A percentile compares a stretch with the other conserved stretches of the same genome.
Evolutionary conservation across 352 stramenopile genomes (phyloP).

Genomic region (Phytophthora constricta): DNA sequence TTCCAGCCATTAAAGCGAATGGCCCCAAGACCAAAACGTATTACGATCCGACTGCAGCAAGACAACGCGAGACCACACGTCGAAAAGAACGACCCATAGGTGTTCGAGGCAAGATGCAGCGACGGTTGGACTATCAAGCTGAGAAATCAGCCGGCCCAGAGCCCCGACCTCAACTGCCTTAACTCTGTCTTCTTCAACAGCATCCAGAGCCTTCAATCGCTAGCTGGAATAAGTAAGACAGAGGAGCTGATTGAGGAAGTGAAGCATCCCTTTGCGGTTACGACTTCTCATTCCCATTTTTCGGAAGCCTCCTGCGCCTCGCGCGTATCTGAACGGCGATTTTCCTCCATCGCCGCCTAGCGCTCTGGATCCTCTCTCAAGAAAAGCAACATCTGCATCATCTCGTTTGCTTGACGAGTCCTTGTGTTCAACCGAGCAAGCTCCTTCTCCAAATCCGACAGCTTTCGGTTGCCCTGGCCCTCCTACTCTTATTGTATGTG

Average conservation of each 20-base stretch:
- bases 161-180: constrained; percentile 10
- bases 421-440: neutral
- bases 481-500: neutral
- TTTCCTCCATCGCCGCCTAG: neutral
- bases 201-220: constrained; percentile 6
- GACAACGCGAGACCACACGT: constrained; percentile 11
- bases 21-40: too few relatives aligned
- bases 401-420: neutral
- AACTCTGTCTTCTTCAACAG: constrained; percentile 6
- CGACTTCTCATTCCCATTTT: neutral
- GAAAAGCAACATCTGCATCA: neutral
- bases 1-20: constrained; percentile 13
- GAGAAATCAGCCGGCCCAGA: constrained; percentile 11
- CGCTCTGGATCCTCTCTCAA: neutral
- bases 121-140: constrained; percentile 8
- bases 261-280: neutral
- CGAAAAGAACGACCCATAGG: neutral
- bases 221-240: neutral
- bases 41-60: constrained; percentile 8
- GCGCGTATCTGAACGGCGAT: neutral
- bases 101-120: constrained; percentile 1
- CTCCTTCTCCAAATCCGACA: neutral
- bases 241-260: constrained; percentile 6
- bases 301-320: neutral
- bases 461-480: neutral